These are phyloP conservation scores for Mentha longifolia DNA, from an alignment of 257 asterid species.

Conservation along the genomic window DNA sequence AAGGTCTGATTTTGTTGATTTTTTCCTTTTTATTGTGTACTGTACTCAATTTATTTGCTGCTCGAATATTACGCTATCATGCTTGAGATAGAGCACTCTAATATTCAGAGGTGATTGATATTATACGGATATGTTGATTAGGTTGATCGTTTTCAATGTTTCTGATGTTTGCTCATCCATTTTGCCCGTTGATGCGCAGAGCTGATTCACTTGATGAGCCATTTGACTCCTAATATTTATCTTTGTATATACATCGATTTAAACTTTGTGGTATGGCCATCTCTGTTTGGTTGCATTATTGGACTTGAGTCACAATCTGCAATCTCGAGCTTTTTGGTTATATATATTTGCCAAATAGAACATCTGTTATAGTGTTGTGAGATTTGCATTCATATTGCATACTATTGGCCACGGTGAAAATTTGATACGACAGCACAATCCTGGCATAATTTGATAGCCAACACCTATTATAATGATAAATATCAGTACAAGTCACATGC, in stretches of 20 bases:
- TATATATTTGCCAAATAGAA: background rate
- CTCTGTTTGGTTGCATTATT: background rate
- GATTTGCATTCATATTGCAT: background rate
- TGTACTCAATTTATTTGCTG: background rate
- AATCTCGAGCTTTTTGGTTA: background rate
- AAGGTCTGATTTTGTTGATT: conserved; percentile 25
- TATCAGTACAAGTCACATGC: background rate
- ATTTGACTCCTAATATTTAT: background rate
- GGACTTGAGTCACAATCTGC: background rate
- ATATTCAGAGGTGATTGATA: background rate
- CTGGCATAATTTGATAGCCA: background rate
- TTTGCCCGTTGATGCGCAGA: background rate
- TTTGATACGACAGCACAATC: background rate
- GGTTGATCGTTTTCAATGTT: background rate
- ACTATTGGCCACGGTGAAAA: background rate
- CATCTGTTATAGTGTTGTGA: background rate
- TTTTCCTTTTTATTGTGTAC: background rate
- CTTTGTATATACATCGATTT: background rate
- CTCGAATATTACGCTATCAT: background rate
- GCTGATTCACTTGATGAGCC: background rate
- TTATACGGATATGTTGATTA: conserved; percentile 4
- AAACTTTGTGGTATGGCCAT: background rate
- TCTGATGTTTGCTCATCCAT: background rate
- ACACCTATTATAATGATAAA: background rate
- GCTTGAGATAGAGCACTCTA: background rate